A percentile compares a stretch with the other conserved stretches of the same genome.
Conservation (phyloP, 2,329 filamentous ascomycete genomes). For the Epichloe sp. region DNA sequence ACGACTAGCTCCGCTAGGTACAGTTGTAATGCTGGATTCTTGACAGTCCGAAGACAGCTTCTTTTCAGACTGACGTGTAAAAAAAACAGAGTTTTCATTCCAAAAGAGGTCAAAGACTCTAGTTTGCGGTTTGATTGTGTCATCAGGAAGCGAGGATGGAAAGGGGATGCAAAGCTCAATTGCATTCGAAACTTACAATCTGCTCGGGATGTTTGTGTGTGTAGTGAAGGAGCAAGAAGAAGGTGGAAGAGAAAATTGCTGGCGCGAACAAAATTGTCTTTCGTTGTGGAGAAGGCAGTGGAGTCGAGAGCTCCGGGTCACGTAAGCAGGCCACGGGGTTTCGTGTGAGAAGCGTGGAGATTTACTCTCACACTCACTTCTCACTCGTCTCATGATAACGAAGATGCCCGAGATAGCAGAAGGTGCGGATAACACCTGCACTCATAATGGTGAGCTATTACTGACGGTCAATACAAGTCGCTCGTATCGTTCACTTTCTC, state of each 20-base stretch:
- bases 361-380: not conserved
- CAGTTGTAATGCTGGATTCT: not conserved
- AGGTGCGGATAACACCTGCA: conserved; percentile 22
- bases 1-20: conserved; percentile 1
- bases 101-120: conserved; percentile 84
- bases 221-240: conserved; percentile 4
- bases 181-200: conserved; percentile 8
- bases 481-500: conserved; percentile 76
- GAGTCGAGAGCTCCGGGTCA: conserved; percentile 2
- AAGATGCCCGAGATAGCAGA: conserved; percentile 53
- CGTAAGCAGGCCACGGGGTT: conserved; percentile 18
- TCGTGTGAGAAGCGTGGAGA: conserved; percentile 17
- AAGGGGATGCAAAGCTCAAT: conserved; percentile 1
- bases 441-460: not conserved
- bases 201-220: conserved; percentile 1
- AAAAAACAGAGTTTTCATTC: conserved; percentile 72
- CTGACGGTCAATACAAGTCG: conserved; percentile 37
- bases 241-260: conserved; percentile 13
- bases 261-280: conserved; percentile 13
- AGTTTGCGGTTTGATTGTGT: conserved; percentile 79
- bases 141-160: conserved; percentile 46
- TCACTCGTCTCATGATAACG: not conserved
- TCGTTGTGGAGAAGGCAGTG: conserved; percentile 11
- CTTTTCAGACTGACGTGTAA: conserved; percentile 88
- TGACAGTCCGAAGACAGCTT: conserved; percentile 10